Evolutionary conservation across 306 rosid species (phyloP).

Genomic region (Luffa acutangula): DNA sequence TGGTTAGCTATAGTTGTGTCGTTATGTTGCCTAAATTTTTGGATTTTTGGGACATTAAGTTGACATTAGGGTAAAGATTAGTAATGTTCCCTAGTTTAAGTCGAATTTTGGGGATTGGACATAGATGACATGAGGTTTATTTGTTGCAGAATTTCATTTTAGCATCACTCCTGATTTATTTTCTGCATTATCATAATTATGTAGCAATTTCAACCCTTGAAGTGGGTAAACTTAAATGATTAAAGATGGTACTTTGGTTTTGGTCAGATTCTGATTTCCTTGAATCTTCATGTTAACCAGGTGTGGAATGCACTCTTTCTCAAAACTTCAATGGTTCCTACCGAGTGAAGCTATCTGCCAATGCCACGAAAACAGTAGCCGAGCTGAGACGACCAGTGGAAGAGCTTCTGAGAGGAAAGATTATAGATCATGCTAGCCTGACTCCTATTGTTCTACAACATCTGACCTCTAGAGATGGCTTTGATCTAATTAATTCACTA

Average conservation of each 20-base stretch:
- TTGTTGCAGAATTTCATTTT: background rate
- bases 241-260: background rate
- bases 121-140: background rate
- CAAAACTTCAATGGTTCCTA: conserved; percentile 49
- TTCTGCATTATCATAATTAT: background rate
- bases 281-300: conserved; percentile 26
- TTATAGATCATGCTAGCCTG: conserved; percentile 40
- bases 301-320: conserved; percentile 50
- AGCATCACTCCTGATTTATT: background rate
- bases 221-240: background rate
- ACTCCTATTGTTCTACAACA: conserved; percentile 56
- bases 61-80: no score
- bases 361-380: conserved; percentile 76
- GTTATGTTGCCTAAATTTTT: no score
- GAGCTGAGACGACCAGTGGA: conserved; percentile 70
- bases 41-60: no score
- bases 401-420: conserved; percentile 64
- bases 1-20: no score
- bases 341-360: conserved; percentile 68
- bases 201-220: background rate
- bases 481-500: conserved; percentile 30
- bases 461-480: conserved; percentile 61
- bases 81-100: no score
- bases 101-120: no score
- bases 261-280: conserved; percentile 3